phyloP scores from a whole-genome alignment of 352 stramenopile species.

The Thalassiosira livingstoniorum region DNA sequence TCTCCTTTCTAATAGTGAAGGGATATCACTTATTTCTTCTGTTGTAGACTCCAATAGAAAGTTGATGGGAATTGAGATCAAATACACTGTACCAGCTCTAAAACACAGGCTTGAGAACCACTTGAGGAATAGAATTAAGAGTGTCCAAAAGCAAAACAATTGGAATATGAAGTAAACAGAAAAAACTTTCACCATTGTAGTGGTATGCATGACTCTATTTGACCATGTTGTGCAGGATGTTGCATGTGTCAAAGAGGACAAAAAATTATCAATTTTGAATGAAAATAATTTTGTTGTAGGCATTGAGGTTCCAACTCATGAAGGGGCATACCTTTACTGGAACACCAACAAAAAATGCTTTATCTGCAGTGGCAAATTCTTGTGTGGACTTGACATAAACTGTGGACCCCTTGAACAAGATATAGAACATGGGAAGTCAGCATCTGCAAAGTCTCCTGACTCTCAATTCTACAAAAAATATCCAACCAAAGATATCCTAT shows the following conservation, averaged over 20 bases:
- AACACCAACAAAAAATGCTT: constrained; percentile 6
- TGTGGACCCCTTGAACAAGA: constrained; percentile 2
- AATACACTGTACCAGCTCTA: constrained; percentile 21
- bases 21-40: too few species aligned
- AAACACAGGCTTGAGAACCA: not conserved
- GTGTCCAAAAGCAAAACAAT: constrained; percentile 5
- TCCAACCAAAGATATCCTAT: not conserved
- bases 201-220: constrained; percentile 39
- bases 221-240: constrained; percentile 40
- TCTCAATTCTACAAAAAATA: constrained; percentile 31
- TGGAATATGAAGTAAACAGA: constrained; percentile 22
- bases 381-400: constrained; percentile 1
- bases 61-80: too few species aligned
- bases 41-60: too few species aligned
- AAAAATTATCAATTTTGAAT: constrained; percentile 12
- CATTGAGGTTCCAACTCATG: not conserved
- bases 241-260: constrained; percentile 21
- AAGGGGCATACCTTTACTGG: constrained; percentile 17
- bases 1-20: too few species aligned
- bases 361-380: constrained; percentile 15
- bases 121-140: constrained; percentile 19
- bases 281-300: not conserved
- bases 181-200: constrained; percentile 44
- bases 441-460: not conserved
- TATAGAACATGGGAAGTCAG: constrained; percentile 11